Base-by-base conservation (phyloP, 2,329 filamentous ascomycete genomes). In the Xylaria sp. region DNA sequence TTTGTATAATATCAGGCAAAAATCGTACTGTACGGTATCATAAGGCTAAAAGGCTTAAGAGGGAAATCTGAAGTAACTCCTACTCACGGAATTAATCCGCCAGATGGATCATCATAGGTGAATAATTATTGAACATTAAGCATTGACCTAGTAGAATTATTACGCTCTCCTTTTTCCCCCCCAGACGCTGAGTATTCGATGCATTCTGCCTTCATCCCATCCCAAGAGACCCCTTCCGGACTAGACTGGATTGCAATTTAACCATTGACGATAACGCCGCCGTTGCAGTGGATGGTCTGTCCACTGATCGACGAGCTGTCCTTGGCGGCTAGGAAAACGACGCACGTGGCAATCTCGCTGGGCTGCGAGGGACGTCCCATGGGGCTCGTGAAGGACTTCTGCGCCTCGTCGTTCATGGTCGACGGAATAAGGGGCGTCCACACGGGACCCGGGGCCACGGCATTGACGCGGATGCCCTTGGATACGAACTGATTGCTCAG, bases 321-420 rank as follows among this genome's bases (percentile, higher is more conserved):
- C 62, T 83, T 80, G 54, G 87, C 89, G 0, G 92, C 92, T 67
- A 96, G 79, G 77, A 95, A 95, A 3, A 95, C 91, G 60, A 93
- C 90, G 71, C 89, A 92, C 0, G 90, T 89, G 0, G 91, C 92
- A 65, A 95, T 89, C 81, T 96, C 92, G 59, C 87, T 91, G 2
- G 91, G 92, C 77, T 95, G 92, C 2, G 87, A 89, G 0, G 91
- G 90, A 19, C 92, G 82, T 3, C 91, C 91, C 80, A 95, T 92
- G 0, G 91, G 92, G 21, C 84, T 84, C 2, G 82, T 85, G 75
- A 94, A 94, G 64, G 90, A 79, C 76, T 92, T 87, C 77, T 92
- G 87, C 0, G 89, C 89, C 65, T 88, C 80, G 2, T 87, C 82
- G 57, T 79, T 85, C 90, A 93, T 92, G 0, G 89, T 92, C 0